These are phyloP conservation scores for Drechslera avenae DNA, from an alignment of 2,329 filamentous ascomycete genomes.

Conservation along the genomic window DNA sequence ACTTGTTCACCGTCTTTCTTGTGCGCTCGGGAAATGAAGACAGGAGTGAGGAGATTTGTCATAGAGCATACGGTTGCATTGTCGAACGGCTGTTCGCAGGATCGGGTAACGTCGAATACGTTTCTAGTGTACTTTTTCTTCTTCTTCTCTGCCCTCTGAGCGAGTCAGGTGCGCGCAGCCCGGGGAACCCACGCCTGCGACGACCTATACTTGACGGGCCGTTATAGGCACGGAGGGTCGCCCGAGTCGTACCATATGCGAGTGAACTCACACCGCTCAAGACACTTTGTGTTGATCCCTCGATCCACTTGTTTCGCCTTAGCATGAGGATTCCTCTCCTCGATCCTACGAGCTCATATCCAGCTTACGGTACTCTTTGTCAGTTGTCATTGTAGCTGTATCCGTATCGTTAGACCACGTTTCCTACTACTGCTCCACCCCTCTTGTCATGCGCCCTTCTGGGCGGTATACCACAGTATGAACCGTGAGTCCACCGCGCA, in stretches of 20 bases:
- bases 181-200: not conserved
- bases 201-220: slow-evolving; percentile 3
- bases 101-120: not conserved
- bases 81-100: slow-evolving; percentile 17
- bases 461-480: not conserved
- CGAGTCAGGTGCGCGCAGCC: slow-evolving; percentile 1
- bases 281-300: not conserved
- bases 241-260: slow-evolving; percentile 7
- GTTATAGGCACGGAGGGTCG: not conserved
- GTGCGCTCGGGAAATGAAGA: not conserved
- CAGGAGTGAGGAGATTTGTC: not conserved
- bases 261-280: slow-evolving; percentile 6
- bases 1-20: slow-evolving; percentile 15
- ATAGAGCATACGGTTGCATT: not conserved
- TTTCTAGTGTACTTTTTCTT: not conserved
- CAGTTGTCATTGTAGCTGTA: too few species aligned
- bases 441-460: not conserved
- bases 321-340: too few species aligned
- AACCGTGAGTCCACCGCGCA: slow-evolving; percentile 2
- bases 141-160: not conserved
- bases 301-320: not conserved
- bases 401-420: too few species aligned
- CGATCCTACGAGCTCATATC: too few species aligned
- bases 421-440: not conserved
- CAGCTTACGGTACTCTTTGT: too few species aligned